Conservation (phyloP, 352 stramenopile genomes). For the Globisporangium spiculum region DNA sequence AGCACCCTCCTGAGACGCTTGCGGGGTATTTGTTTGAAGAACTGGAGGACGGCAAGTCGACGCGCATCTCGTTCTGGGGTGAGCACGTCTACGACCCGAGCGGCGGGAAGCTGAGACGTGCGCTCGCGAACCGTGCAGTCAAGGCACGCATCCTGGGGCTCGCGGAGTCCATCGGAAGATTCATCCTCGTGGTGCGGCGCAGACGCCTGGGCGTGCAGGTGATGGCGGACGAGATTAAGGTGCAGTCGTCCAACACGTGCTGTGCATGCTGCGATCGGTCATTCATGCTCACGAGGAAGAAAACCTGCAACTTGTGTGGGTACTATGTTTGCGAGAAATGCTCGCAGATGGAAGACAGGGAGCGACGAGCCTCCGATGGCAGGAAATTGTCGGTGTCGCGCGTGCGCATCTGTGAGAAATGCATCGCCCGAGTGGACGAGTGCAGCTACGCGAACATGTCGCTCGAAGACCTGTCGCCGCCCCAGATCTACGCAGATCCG, state of each 20-base stretch:
- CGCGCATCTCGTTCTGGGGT: conserved; percentile 41
- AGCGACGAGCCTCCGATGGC: neutral
- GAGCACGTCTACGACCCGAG: conserved; percentile 20
- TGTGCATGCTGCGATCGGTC: conserved; percentile 13
- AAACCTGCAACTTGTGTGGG: conserved; percentile 15
- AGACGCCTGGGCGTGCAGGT: conserved; percentile 15
- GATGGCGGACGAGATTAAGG: conserved; percentile 11
- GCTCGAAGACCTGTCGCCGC: conserved; percentile 9
- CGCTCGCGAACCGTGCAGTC: neutral
- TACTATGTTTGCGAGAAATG: conserved; percentile 19
- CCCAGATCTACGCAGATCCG: neutral
- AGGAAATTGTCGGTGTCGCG: neutral
- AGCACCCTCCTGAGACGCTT: neutral
- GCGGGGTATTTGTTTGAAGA: conserved; percentile 44
- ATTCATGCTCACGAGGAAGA: conserved; percentile 11
- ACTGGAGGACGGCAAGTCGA: conserved; percentile 26
- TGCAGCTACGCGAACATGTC: conserved; percentile 7
- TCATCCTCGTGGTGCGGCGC: conserved; percentile 8
- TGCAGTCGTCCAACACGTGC: conserved; percentile 14
- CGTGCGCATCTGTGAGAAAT: conserved; percentile 15
- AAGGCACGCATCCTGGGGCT: conserved; percentile 5
- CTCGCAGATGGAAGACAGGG: conserved; percentile 13
- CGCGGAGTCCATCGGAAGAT: conserved; percentile 5
- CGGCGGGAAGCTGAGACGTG: neutral
- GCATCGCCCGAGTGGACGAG: conserved; percentile 9